Conservation (phyloP, 23 red algal genomes). For the Gracilaria gracilis region DNA sequence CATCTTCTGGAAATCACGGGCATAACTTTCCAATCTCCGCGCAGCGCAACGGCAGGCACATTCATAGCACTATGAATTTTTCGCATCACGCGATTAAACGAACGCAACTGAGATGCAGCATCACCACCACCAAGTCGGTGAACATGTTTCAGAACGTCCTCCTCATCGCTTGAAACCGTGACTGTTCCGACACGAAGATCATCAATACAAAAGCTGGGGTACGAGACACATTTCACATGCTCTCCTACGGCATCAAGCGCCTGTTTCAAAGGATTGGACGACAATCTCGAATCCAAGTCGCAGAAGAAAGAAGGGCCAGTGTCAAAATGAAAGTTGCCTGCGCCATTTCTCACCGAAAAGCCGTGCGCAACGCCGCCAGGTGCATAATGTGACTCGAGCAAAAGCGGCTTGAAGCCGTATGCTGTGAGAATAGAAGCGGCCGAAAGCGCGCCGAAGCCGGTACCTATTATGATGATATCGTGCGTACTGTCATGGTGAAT, state of each 20-base stretch:
- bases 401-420: slow-evolving; percentile 42
- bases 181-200: slow-evolving; percentile 53
- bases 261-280: slow-evolving; percentile 62
- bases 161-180: slow-evolving; percentile 50
- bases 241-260: slow-evolving; percentile 74
- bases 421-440: slow-evolving; percentile 70
- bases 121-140: slow-evolving; percentile 30
- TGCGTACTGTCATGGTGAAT: slow-evolving; percentile 3
- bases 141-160: slow-evolving; percentile 6
- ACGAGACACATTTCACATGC: slow-evolving; percentile 53
- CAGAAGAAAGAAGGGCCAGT: slow-evolving; percentile 79
- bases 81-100: slow-evolving; percentile 51
- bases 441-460: slow-evolving; percentile 83
- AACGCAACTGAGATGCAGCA: slow-evolving; percentile 36
- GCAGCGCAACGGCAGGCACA: slow-evolving; percentile 70
- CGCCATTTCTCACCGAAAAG: slow-evolving; percentile 24
- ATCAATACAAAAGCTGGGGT: slow-evolving; percentile 55
- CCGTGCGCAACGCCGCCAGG: slow-evolving; percentile 78
- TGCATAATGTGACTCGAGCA: slow-evolving; percentile 76
- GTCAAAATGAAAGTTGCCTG: slow-evolving; percentile 73
- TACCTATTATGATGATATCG: slow-evolving; percentile 80
- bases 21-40: slow-evolving; percentile 61
- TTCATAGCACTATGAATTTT: slow-evolving; percentile 47
- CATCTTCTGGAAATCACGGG: slow-evolving; percentile 39
- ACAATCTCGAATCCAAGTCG: slow-evolving; percentile 35